Percentiles rank a stretch among this genome's conserved stretches.
These are phyloP conservation scores for Pseudofabraea citricarpa DNA, from an alignment of 2,329 filamentous ascomycete genomes.

Conservation along the genomic window DNA sequence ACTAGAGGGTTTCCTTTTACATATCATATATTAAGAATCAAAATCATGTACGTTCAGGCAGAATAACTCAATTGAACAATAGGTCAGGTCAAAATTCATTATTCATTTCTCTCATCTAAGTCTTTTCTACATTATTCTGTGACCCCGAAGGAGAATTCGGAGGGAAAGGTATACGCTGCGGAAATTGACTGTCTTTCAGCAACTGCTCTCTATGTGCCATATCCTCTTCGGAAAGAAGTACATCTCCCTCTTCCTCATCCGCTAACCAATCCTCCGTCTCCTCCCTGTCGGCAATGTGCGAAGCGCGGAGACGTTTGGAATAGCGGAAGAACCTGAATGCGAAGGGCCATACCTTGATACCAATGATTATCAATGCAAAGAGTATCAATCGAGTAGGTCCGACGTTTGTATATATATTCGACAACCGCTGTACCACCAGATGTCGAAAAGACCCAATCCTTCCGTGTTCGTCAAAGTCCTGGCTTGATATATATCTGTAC, in stretches of 20 bases:
- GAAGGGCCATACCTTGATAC: not conserved
- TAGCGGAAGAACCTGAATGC: not conserved
- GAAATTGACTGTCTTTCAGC: not conserved
- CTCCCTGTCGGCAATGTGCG: not conserved
- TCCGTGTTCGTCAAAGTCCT: constrained; percentile 1
- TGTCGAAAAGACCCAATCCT: not conserved
- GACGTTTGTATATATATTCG: not conserved
- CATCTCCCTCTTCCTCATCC: constrained; percentile 1
- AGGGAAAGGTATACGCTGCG: not conserved
- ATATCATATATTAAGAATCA: not conserved
- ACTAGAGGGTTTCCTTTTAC: no score
- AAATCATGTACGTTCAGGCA: not conserved
- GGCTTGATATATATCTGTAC: constrained; percentile 1
- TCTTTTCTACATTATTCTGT: not conserved
- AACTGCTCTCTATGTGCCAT: not conserved
- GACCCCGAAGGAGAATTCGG: no score
- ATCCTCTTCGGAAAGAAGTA: not conserved
- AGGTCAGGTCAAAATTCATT: not conserved
- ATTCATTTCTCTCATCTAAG: not conserved
- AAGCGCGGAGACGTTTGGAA: not conserved
- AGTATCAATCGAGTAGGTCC: not conserved
- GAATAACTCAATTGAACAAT: not conserved
- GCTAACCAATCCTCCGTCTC: not conserved
- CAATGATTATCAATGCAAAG: not conserved
- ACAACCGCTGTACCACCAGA: not conserved